These are phyloP conservation scores for Posidonia australis DNA, from an alignment of 106 monocot genomes.

Conservation along the genomic window DNA sequence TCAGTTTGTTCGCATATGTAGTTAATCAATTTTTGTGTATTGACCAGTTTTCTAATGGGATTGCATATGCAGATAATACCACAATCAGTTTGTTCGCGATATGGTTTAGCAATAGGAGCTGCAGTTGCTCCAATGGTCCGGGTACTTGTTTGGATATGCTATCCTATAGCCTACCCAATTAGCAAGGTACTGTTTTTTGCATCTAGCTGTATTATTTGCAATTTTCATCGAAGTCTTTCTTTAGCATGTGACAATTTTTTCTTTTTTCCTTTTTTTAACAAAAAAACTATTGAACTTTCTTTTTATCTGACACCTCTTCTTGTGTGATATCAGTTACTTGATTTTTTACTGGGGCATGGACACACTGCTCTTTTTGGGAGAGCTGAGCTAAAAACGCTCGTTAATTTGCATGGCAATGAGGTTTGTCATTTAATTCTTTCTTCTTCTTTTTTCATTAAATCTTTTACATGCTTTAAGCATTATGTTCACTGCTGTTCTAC, in stretches of 20 bases:
- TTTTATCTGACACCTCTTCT: slow-evolving; percentile 1
- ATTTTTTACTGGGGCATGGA: slow-evolving; percentile 62
- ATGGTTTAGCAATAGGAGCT: slow-evolving; percentile 92
- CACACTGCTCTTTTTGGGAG: slow-evolving; percentile 87
- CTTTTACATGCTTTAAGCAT: no score
- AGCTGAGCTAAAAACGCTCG: slow-evolving; percentile 95
- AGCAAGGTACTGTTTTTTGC: slow-evolving; percentile 54
- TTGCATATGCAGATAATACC: slow-evolving; percentile 62
- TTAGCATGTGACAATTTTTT: no score
- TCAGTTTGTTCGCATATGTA: slow-evolving; percentile 82
- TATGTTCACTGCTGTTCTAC: no score
- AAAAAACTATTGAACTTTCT: neutral
- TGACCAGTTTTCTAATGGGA: neutral
- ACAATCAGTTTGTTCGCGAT: slow-evolving; percentile 73
- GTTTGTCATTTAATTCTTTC: slow-evolving; percentile 18
- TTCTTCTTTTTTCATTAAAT: neutral
- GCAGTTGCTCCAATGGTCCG: slow-evolving; percentile 68
- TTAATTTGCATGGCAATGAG: slow-evolving; percentile 90
- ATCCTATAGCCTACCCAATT: slow-evolving; percentile 88
- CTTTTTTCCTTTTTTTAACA: no score
- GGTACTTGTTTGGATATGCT: slow-evolving; percentile 81
- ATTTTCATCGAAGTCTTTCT: no score
- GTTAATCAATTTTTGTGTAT: no score
- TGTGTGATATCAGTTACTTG: slow-evolving; percentile 48
- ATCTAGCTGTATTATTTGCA: slow-evolving; percentile 2